Conservation (phyloP, 257 asterid species). For the Nicotiana benthamiana region DNA sequence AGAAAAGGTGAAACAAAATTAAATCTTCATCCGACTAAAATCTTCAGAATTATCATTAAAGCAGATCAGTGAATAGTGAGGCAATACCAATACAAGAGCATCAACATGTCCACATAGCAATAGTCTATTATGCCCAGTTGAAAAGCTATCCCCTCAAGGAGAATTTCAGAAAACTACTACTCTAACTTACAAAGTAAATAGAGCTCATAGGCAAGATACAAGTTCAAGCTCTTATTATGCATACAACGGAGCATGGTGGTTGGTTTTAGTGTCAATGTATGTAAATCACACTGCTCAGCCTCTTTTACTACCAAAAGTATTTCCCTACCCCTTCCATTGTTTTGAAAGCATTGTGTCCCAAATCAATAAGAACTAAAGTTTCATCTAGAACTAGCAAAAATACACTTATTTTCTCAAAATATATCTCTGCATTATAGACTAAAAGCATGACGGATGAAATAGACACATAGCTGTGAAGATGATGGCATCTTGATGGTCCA, state of each 20-base stretch:
- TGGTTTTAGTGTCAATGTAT: neutral
- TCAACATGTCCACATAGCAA: neutral
- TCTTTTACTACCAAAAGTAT: neutral
- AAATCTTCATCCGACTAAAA: neutral
- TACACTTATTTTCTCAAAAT: neutral
- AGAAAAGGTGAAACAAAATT: neutral
- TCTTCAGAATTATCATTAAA: neutral
- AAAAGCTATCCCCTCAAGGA: neutral
- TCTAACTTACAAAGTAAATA: neutral
- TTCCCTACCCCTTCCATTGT: neutral
- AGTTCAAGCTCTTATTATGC: neutral
- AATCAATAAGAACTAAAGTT: neutral
- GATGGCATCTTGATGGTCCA: neutral
- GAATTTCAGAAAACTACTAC: neutral
- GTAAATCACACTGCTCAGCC: neutral
- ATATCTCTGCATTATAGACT: neutral
- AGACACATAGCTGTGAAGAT: neutral
- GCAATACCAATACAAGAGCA: neutral
- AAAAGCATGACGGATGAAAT: neutral
- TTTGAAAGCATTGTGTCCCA: neutral
- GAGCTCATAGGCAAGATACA: neutral
- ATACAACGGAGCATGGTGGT: neutral
- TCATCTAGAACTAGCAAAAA: neutral
- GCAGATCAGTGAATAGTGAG: neutral
- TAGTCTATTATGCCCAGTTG: neutral